These are phyloP conservation scores for Leucocoprinus birnbaumii DNA, from an alignment of 768 basidiomycete genomes.

Conservation along the genomic window DNA sequence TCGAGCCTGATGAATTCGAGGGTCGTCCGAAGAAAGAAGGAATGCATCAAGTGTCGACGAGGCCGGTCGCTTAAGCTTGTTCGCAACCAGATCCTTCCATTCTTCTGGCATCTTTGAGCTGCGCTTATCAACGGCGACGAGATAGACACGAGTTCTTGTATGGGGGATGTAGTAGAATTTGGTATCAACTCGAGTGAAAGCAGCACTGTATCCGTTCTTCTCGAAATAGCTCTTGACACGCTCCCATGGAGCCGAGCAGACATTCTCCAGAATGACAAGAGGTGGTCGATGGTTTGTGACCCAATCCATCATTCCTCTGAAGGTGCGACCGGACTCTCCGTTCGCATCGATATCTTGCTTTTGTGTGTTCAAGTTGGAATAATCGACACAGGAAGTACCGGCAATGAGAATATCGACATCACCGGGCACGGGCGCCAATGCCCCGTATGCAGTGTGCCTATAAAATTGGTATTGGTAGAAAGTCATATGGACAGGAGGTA, in stretches of 20 bases:
- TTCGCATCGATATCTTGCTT: conserved; percentile 87
- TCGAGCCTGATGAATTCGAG: conserved; percentile 85
- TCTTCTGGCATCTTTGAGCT: conserved; percentile 55
- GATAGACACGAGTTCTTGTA: conserved; percentile 87
- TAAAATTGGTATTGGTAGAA: conserved; percentile 1
- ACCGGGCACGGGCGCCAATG: conserved; percentile 81
- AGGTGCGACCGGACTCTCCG: conserved; percentile 92
- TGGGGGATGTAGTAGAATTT: conserved; percentile 94
- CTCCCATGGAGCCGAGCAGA: conserved; percentile 87
- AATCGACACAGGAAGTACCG: conserved; percentile 96
- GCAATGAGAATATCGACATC: conserved; percentile 90
- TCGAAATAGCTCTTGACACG: conserved; percentile 75
- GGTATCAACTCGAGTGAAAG: conserved; percentile 69
- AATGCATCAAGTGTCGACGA: conserved; percentile 91
- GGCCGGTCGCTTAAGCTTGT: conserved; percentile 75
- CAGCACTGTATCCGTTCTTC: conserved; percentile 72
- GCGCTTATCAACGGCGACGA: conserved; percentile 73
- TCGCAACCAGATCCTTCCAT: conserved; percentile 63
- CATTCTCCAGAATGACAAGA: conserved; percentile 93
- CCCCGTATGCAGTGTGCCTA: conserved; percentile 92
- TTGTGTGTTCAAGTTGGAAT: conserved; percentile 92
- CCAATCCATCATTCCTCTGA: conserved; percentile 94
- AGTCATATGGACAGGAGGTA: background rate
- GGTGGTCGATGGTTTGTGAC: conserved; percentile 83
- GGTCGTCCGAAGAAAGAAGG: conserved; percentile 87